Conservation (phyloP, 106 monocot genomes). For the Platanthera zijinensis region DNA sequence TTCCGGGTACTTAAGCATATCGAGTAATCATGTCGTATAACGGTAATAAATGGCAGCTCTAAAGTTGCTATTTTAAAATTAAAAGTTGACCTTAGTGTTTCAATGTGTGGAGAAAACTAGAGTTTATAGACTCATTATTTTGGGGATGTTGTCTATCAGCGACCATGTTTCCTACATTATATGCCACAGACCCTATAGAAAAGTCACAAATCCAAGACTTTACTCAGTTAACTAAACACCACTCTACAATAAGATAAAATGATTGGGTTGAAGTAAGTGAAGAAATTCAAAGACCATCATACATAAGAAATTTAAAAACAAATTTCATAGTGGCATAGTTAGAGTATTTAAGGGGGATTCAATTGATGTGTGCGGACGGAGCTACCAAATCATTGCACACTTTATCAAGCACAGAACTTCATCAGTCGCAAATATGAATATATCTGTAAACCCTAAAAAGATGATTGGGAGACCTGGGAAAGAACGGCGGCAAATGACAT, state of each 20-base stretch:
- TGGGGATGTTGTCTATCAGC: too few species aligned
- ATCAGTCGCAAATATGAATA: background rate
- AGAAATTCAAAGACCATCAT: background rate
- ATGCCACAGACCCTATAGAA: background rate
- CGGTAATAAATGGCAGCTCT: too few species aligned
- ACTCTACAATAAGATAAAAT: background rate
- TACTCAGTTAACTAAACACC: background rate
- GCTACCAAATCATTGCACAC: background rate
- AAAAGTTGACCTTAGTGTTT: too few species aligned
- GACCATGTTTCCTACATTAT: too few species aligned
- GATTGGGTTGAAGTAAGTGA: background rate
- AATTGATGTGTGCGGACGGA: background rate
- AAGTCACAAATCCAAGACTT: background rate
- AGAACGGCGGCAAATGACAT: slow-evolving; percentile 65
- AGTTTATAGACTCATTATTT: too few species aligned
- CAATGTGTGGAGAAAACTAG: too few species aligned
- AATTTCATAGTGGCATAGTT: too few species aligned
- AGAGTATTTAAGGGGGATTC: background rate
- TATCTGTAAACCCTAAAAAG: background rate
- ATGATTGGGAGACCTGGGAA: slow-evolving; percentile 28
- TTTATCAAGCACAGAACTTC: background rate
- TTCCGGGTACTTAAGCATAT: too few species aligned
- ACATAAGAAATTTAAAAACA: background rate
- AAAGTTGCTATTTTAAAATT: too few species aligned
- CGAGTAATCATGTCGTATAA: too few species aligned